Evolutionary conservation across 2,329 filamentous ascomycete species (phyloP).

Genomic region (Tolypocladium ovalisporum): DNA sequence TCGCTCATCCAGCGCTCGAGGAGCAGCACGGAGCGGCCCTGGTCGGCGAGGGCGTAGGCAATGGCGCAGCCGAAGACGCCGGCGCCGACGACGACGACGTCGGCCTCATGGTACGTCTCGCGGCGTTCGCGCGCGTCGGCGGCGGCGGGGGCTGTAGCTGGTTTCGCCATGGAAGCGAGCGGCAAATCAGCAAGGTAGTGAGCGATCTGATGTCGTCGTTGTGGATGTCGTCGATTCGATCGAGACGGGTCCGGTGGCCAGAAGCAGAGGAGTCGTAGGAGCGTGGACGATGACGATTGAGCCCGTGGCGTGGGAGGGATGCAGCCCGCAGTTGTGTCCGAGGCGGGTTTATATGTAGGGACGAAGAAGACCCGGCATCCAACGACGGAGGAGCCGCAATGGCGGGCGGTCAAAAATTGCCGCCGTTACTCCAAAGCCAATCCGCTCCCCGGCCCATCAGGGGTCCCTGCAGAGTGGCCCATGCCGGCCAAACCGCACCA

Average conservation of each 20-base stretch:
- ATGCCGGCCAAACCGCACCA: not conserved
- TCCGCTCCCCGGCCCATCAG: not conserved
- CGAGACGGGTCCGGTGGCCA: not conserved
- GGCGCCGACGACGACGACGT: constrained; percentile 86
- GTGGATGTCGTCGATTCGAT: not conserved
- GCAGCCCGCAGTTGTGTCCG: not conserved
- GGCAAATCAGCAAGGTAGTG: not conserved
- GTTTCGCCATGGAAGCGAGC: not conserved
- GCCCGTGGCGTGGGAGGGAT: not conserved
- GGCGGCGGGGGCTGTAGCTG: constrained; percentile 11
- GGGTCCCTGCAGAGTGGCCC: not conserved
- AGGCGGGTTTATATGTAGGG: not conserved
- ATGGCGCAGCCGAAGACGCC: constrained; percentile 83
- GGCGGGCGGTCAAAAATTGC: not conserved
- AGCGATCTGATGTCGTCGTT: too few species aligned
- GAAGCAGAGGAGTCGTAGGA: not conserved
- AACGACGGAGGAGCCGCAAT: not conserved
- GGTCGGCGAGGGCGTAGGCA: constrained; percentile 73
- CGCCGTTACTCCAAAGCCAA: not conserved
- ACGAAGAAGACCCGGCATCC: too few species aligned
- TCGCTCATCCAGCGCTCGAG: constrained; percentile 84
- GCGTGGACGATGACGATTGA: not conserved
- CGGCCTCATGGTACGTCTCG: constrained; percentile 51
- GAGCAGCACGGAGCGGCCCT: constrained; percentile 82
- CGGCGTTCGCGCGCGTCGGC: constrained; percentile 33